Conservation (phyloP, 2,329 filamentous ascomycete species). For the Gremmenia infestans region DNA sequence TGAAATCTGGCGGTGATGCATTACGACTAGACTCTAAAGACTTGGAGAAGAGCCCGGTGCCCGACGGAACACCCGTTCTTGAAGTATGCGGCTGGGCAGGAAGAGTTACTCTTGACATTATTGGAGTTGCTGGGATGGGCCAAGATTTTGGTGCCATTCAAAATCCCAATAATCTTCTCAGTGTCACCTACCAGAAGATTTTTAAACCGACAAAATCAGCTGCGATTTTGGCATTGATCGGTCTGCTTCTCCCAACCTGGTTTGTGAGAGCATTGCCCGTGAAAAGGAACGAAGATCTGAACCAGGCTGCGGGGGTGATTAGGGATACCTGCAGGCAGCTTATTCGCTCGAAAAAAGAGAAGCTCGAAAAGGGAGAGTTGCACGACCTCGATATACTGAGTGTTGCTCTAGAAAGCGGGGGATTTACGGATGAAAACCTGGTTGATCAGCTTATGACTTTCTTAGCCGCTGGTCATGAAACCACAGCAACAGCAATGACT, state of each 20-base stretch:
- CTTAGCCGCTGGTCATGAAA: constrained; percentile 58
- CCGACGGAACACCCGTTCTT: constrained; percentile 38
- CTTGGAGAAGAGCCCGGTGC: constrained; percentile 20
- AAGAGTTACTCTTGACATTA: constrained; percentile 7
- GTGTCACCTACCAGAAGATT: constrained; percentile 49
- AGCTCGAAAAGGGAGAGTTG: constrained; percentile 44
- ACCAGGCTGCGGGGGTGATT: constrained; percentile 51
- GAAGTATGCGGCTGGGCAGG: constrained; percentile 37
- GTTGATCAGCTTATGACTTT: constrained; percentile 90
- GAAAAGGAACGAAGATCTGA: constrained; percentile 62
- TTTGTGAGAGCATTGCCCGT: constrained; percentile 62
- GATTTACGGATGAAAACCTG: constrained; percentile 73
- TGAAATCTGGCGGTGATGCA: constrained; percentile 34
- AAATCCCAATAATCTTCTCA: constrained; percentile 55
- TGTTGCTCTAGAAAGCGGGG: constrained; percentile 70
- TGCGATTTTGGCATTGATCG: constrained; percentile 52
- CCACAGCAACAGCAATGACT: constrained; percentile 69
- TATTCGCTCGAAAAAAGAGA: constrained; percentile 63
- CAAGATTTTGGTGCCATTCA: constrained; percentile 63
- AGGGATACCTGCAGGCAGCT: constrained; percentile 63
- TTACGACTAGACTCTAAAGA: constrained; percentile 32
- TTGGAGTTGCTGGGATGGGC: constrained; percentile 55
- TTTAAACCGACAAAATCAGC: constrained; percentile 49
- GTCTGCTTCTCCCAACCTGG: constrained; percentile 57
- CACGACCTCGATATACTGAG: constrained; percentile 70